Conservation (phyloP, 169 alveolate genomes). For the Cyclospora cayetanensis region DNA sequence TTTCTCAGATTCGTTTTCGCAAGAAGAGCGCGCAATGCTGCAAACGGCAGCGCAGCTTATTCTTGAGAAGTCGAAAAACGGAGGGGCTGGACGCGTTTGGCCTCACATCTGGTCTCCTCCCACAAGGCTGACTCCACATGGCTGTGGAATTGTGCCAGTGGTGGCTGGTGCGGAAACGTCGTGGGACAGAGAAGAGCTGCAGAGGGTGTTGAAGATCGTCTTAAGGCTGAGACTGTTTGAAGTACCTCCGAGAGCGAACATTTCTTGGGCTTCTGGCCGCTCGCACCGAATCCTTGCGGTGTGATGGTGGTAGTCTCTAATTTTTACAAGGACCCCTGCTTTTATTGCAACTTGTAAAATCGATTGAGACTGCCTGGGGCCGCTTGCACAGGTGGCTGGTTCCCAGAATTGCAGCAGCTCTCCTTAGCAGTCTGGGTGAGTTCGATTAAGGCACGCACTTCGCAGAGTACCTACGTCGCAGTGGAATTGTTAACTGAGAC, state of each 20-base stretch:
- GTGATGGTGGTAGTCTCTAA: too few species aligned
- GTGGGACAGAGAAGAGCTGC: background rate
- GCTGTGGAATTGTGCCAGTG: background rate
- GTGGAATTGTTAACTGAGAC: too few species aligned
- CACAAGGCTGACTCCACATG: background rate
- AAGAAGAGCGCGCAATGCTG: constrained; percentile 3
- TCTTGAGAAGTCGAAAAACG: background rate
- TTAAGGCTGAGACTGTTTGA: background rate
- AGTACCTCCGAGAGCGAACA: background rate
- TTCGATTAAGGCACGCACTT: too few species aligned
- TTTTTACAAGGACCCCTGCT: too few species aligned
- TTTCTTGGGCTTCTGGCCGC: background rate
- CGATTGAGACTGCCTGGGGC: too few species aligned
- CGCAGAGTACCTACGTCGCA: too few species aligned
- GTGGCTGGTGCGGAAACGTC: background rate
- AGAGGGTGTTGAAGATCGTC: background rate
- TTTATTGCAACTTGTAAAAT: too few species aligned
- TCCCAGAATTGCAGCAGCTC: too few species aligned
- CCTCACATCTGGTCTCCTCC: background rate
- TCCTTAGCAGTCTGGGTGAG: too few species aligned
- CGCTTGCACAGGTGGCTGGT: too few species aligned
- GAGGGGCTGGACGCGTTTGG: background rate
- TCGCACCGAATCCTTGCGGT: background rate
- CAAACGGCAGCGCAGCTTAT: background rate
- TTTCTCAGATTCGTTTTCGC: background rate